phyloP scores from a whole-genome alignment of 495 filamentous ascomycete species.

The Apiosordaria backusii region DNA sequence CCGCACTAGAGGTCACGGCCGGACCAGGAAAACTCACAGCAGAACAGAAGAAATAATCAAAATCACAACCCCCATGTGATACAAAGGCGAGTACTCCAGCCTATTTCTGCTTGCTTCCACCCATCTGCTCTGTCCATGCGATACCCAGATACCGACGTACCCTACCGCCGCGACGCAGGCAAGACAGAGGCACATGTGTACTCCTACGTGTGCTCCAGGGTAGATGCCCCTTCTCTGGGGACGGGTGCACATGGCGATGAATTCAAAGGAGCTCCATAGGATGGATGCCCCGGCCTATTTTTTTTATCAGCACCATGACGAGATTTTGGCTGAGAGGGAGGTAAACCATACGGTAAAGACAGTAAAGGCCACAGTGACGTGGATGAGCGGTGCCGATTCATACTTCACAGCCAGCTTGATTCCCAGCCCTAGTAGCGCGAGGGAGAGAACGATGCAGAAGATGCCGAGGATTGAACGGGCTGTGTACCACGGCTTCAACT shows the following conservation, averaged over 20 bases:
- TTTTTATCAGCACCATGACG: not conserved
- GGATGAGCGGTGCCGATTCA: conserved; percentile 18
- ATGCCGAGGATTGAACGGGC: conserved; percentile 16
- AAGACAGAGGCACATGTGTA: conserved; percentile 37
- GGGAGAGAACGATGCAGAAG: conserved; percentile 15
- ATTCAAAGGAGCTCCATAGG: conserved; percentile 20
- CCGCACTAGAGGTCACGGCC: not conserved
- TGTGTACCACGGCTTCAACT: conserved; percentile 10
- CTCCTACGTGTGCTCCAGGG: conserved; percentile 38
- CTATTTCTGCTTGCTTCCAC: not conserved
- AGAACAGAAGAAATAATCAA: conserved; percentile 13
- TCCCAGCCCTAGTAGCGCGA: conserved; percentile 21
- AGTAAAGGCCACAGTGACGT: conserved; percentile 25
- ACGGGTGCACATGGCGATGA: conserved; percentile 17
- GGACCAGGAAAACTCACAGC: conserved; percentile 14
- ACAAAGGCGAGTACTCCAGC: conserved; percentile 17
- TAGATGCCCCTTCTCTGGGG: conserved; percentile 28
- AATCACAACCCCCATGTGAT: conserved; percentile 24
- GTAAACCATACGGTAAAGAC: conserved; percentile 20
- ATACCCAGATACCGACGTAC: conserved; percentile 27
- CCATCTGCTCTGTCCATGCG: conserved; percentile 13
- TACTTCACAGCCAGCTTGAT: conserved; percentile 23
- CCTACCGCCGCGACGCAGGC: conserved; percentile 27
- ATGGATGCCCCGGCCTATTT: conserved; percentile 18
- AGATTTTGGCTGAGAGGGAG: not conserved